Evolutionary conservation across 23 red algal species (phyloP).

Genomic region (Gracilaria gracilis): DNA sequence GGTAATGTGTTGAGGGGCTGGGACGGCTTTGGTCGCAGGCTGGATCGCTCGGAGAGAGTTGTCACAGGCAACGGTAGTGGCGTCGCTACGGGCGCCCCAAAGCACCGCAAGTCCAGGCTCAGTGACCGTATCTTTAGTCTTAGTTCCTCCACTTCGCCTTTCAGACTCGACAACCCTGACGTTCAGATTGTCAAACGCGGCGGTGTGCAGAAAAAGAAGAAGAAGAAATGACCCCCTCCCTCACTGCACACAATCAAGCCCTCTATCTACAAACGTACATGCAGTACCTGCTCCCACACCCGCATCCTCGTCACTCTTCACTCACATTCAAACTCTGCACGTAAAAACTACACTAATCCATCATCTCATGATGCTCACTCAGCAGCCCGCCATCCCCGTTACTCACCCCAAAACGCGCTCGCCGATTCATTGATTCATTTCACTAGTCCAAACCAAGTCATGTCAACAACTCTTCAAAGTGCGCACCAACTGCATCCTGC

Average conservation of each 20-base stretch:
- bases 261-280: too few relatives aligned
- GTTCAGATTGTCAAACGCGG: conserved; percentile 25
- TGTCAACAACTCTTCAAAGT: background rate
- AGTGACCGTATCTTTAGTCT: conserved; percentile 66
- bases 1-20: conserved; percentile 85
- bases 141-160: conserved; percentile 27
- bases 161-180: conserved; percentile 48
- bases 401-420: background rate
- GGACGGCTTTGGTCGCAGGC: conserved; percentile 55
- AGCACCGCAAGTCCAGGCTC: conserved; percentile 44
- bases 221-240: background rate
- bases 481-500: too few relatives aligned
- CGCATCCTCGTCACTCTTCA: too few relatives aligned
- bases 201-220: conserved; percentile 51
- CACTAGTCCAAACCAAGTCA: background rate
- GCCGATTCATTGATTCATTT: too few relatives aligned
- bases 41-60: conserved; percentile 12
- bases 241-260: too few relatives aligned
- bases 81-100: conserved; percentile 30
- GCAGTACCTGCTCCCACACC: too few relatives aligned
- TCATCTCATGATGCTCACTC: too few relatives aligned
- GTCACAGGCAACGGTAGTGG: conserved; percentile 39
- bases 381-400: background rate
- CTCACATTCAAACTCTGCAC: too few relatives aligned
- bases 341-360: too few relatives aligned